Evolutionary conservation across 345 rosid species (phyloP), one percentile per base, ranked within the genome.

Genomic region (Anacardium occidentale): DNA sequence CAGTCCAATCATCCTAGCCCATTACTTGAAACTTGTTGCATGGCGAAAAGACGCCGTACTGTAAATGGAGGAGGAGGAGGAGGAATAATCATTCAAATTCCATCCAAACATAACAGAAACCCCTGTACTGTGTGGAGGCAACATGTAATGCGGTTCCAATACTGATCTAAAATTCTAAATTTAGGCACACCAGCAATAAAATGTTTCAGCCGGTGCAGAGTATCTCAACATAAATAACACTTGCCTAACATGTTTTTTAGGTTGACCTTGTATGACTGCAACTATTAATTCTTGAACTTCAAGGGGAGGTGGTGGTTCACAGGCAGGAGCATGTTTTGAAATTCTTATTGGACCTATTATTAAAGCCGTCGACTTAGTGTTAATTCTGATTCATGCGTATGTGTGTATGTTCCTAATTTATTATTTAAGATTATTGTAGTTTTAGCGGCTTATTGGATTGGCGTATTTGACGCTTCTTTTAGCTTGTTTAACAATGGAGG

Each of bases 211-310:
- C 20, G 44, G 66, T 70, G 6, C 47, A 59, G 57, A 22, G 73
- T 37, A 57, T 69, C 73, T 69, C 40, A 40, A 26, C 64, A 57
- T 57, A n/a, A n/a, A n/a, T 24, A 5, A 57, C 57, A 44, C 18
- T 42, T 7, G 18, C 53, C 72, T 37, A 34, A 22, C 44, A 15
- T 32, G 3, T 48, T 2, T 26, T 66, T 10, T 25, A 50, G 3
- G 10, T 48, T 48, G 56, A 37, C 42, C 9, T 37, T 37, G 42
- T 7, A 37, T 5, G 42, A 37, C 26, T 64, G 52, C 52, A 13
- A 42, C 24, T 18, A 25, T 8, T 14, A 12, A 29, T 17, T 64
- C 4, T 58, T 57, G 73, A 55, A 69, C 24, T 14, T 10, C 44
- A 57, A 26, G 3, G 10, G 55, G 3, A 8, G 63, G 13, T 15